Evolutionary conservation across 352 stramenopile genomes (phyloP), one percentile per base, ranked within the genome.

Genomic region (Phytophthora podocarpi): DNA sequence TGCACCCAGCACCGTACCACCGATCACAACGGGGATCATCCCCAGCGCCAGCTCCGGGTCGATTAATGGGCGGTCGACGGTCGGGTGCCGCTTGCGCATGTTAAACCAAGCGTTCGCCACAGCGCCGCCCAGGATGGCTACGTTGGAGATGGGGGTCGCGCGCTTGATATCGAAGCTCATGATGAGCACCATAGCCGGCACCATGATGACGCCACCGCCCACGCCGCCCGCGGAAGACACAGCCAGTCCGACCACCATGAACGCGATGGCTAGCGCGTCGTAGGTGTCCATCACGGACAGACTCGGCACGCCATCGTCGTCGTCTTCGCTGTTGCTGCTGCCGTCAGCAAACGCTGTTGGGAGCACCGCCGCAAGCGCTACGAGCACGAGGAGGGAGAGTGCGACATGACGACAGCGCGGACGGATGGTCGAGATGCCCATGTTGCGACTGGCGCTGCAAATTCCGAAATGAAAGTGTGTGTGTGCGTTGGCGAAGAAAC

Each of bases 141-240:
- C 66, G 63, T 87, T 88, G 28, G 74, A 80, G 30, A 76, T 75
- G 10, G 80, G 78, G 32, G 78, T 90, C 18, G 76, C 78, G 42
- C 72, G 75, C 60, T 90, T 88, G 54, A 88, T 83, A 46, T 90
- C 74, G 42, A 90, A 88, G 47, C 72, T 53, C 78, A 90, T 86
- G 54, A 85, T 66, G 28, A 87, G 55, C 54, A 86, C 72, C 64
- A 89, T 78, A 16, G 74, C 59, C 27, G 80, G 80, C 24, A 89
- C 70, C 54, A 86, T 69, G 56, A 89, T 83, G 15, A 72, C 53
- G 0, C 72, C 79, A 37, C 79, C 77, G 42, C 80, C 77, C 18
- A 86, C 63, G 18, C 80, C 75, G 2, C 80, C 80, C 0, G 80
- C 76, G 0, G 80, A 74, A 7, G 80, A 78, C 1, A 82, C 48